phyloP scores from a whole-genome alignment of 768 basidiomycete genomes.

The Rhizopogon vulgaris region DNA sequence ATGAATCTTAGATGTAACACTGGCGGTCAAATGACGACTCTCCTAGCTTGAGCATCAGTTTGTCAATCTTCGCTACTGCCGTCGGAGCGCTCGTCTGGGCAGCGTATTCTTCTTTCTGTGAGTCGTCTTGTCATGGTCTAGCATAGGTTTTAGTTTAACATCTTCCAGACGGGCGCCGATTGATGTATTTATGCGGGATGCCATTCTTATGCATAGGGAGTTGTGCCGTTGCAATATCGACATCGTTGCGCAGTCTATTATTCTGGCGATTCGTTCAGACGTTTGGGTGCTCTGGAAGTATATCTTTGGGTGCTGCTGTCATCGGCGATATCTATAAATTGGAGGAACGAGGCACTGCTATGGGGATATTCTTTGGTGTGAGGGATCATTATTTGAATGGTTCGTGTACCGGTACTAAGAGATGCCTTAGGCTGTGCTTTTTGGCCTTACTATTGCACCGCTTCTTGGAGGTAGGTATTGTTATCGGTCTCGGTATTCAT shows the following conservation, averaged over 20 bases:
- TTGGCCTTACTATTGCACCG: constrained; percentile 55
- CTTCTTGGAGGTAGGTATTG: constrained; percentile 37
- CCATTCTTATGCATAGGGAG: constrained; percentile 48
- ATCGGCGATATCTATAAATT: constrained; percentile 55
- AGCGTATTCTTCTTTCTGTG: constrained; percentile 41
- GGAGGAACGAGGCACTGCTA: constrained; percentile 44
- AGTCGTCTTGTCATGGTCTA: constrained; percentile 3
- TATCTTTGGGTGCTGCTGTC: constrained; percentile 48
- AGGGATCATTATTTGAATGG: constrained; percentile 4
- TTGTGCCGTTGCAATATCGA: constrained; percentile 46
- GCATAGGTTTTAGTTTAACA: background rate
- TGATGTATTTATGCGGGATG: constrained; percentile 43
- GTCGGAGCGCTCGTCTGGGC: constrained; percentile 42
- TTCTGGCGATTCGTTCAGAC: constrained; percentile 56
- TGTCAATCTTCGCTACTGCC: constrained; percentile 38
- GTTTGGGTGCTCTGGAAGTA: constrained; percentile 47
- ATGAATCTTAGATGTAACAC: background rate
- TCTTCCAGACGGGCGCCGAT: constrained; percentile 58
- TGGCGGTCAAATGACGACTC: too few relatives aligned
- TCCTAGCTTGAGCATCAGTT: constrained; percentile 37
- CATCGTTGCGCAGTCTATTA: constrained; percentile 41
- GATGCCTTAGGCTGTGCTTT: constrained; percentile 26
- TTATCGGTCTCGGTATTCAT: background rate
- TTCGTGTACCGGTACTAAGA: background rate
- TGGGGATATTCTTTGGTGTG: constrained; percentile 49